Evolutionary conservation across 2,329 filamentous ascomycete genomes (phyloP).

Genomic region (Aspergillus tubingensis): DNA sequence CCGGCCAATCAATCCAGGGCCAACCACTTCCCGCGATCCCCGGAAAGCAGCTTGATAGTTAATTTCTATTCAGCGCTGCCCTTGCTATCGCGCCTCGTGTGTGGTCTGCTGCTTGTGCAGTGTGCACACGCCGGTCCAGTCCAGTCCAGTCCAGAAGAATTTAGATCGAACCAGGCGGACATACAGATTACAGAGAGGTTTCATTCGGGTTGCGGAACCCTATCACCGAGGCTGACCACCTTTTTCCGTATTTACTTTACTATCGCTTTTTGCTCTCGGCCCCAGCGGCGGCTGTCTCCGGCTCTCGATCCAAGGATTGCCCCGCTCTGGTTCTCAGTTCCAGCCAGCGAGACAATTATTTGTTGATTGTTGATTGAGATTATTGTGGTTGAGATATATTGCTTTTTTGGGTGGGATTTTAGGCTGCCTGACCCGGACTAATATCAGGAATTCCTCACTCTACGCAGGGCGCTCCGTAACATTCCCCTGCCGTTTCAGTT

Average conservation of each 20-base stretch:
- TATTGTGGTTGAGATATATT: background rate
- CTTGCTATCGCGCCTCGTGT: background rate
- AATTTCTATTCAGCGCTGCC: background rate
- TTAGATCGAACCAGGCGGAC: background rate
- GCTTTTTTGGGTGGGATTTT: background rate
- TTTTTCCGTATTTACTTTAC: too few relatives aligned
- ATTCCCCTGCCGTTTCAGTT: background rate
- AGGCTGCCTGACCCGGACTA: background rate
- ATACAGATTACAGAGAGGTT: background rate
- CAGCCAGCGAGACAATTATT: background rate
- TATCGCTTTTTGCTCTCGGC: background rate
- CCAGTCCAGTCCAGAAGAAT: background rate
- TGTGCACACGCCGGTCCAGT: background rate
- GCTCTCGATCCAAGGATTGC: slow-evolving; percentile 14
- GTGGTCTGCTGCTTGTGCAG: background rate
- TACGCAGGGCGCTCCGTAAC: background rate
- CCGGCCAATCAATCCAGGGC: background rate
- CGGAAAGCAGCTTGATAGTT: background rate
- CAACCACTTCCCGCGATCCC: background rate
- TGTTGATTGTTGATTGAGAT: background rate
- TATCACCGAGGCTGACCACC: background rate
- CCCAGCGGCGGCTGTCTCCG: slow-evolving; percentile 16
- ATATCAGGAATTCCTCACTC: background rate
- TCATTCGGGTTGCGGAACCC: background rate
- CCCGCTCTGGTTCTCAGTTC: slow-evolving; percentile 13